Evolutionary conservation across 108 stramenopile genomes (phyloP), one percentile per base, ranked within the genome.

Genomic region (Craspedostauros australis): DNA sequence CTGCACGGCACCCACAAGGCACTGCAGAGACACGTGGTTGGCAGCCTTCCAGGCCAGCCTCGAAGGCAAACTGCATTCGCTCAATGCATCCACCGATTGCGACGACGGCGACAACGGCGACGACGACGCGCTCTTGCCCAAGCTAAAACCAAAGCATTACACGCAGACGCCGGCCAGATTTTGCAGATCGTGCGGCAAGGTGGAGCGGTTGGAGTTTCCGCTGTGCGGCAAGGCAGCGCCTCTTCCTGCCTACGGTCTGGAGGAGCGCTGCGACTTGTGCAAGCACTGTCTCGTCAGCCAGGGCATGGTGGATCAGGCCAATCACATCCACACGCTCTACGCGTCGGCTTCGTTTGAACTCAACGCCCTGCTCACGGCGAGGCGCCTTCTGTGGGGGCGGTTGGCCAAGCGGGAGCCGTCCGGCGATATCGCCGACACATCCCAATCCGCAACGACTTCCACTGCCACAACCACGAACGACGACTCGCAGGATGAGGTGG

Each of bases 1-100:
- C 20, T 91, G 81, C 44, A 54, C 76, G 2, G 70, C 84, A 5
- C 76, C 80, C 25, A 80, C 79, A 0, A 46, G 54, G 12, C 21
- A 33, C 3, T 86, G 86, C 69, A 66, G 81, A 15, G 79, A 87
- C 43, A 52, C 73, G 14, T 91, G 90, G 90, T 60, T 91, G 46
- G 47, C 72, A 6, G 84, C 89, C 7, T 45, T 91, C 1, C 76
- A 82, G 61, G 67, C 81, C 20, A 85, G 89, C 21, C 39, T 91
- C 50, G 89, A 86, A 50, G 72, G 64, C 6, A 67, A 31, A 26
- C 60, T 75, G 26, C 54, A 54, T 14, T 39, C 38, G n/a, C n/a
- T n/a, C n/a, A n/a, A n/a, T n/a, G n/a, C n/a, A n/a, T n/a, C 23
- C 52, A 18, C 26, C 59, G 21, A 46, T 47, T 31, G 45, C 28